A percentile compares a stretch with the other conserved stretches of the same genome.
Evolutionary conservation across 257 asterid species (phyloP).

Genomic region (Gardenia jasminoides): DNA sequence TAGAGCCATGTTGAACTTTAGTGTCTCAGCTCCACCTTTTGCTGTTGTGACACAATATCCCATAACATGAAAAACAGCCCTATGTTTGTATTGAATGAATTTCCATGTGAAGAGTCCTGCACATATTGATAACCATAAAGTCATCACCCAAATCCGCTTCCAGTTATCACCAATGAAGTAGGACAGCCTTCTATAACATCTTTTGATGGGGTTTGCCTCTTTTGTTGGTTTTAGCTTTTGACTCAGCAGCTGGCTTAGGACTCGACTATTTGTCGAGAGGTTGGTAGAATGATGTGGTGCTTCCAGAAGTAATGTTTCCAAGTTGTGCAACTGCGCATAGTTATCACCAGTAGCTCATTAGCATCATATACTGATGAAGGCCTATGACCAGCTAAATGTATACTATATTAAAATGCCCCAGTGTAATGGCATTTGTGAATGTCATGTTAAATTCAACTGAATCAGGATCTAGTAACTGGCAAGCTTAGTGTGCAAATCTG

Average conservation of each 20-base stretch:
- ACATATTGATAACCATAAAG: neutral
- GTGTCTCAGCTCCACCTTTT: slow-evolving; percentile 27
- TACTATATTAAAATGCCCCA: neutral
- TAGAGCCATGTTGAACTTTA: slow-evolving; percentile 28
- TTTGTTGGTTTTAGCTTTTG: slow-evolving; percentile 32
- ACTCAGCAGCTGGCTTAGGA: slow-evolving; percentile 30
- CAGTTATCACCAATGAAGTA: slow-evolving; percentile 24
- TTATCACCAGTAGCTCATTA: neutral
- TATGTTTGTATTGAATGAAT: neutral
- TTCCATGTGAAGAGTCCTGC: slow-evolving; percentile 1
- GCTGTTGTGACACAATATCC: slow-evolving; percentile 19
- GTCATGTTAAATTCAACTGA: no score
- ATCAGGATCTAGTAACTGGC: neutral
- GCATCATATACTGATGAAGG: neutral
- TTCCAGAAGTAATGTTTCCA: slow-evolving; percentile 32
- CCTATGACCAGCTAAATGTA: neutral
- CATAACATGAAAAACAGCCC: neutral
- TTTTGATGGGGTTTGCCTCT: slow-evolving; percentile 27
- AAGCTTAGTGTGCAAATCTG: no score
- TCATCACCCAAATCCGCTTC: neutral
- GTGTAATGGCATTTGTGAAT: neutral
- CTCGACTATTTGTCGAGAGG: slow-evolving; percentile 25
- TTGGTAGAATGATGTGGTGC: slow-evolving; percentile 20
- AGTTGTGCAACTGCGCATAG: slow-evolving; percentile 22
- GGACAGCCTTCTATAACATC: slow-evolving; percentile 14